Conservation (phyloP, 139 green algal genomes). For the Haematococcus lacustris region DNA sequence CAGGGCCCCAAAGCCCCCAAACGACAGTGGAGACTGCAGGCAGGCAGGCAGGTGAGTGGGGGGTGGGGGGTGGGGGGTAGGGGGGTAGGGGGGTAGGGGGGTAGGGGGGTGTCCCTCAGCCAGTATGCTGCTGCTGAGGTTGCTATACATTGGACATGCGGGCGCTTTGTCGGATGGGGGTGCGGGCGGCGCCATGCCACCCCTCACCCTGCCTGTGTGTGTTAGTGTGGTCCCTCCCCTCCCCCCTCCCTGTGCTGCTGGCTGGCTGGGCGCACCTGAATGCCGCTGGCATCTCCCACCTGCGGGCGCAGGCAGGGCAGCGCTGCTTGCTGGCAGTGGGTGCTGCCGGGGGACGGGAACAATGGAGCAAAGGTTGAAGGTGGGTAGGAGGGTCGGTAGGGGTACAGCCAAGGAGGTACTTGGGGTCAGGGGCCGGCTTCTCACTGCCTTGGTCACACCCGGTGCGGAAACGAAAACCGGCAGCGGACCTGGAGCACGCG, state of each 20-base stretch:
- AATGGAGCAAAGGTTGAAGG: not conserved
- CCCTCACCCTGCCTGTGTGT: not conserved
- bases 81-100: not conserved
- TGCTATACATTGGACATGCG: not conserved
- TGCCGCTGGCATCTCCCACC: conserved; percentile 74
- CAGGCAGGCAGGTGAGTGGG: not conserved
- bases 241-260: not conserved
- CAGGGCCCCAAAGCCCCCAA: conserved; percentile 91
- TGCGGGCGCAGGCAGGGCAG: too few species aligned
- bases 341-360: not conserved
- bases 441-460: not conserved
- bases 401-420: not conserved
- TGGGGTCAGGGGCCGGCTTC: not conserved
- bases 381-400: not conserved
- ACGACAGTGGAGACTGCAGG: conserved; percentile 83
- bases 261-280: conserved; percentile 22
- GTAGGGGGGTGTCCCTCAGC: not conserved
- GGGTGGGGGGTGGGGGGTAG: not conserved
- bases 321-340: too few species aligned
- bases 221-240: not conserved
- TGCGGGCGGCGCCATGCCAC: not conserved
- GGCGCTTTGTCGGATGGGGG: too few species aligned
- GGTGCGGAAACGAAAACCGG: not conserved
- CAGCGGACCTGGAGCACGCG: conserved; percentile 29
- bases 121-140: not conserved